Conservation (phyloP, 371 early-diverging fungal species). For the Dichotomocladium elegans region DNA sequence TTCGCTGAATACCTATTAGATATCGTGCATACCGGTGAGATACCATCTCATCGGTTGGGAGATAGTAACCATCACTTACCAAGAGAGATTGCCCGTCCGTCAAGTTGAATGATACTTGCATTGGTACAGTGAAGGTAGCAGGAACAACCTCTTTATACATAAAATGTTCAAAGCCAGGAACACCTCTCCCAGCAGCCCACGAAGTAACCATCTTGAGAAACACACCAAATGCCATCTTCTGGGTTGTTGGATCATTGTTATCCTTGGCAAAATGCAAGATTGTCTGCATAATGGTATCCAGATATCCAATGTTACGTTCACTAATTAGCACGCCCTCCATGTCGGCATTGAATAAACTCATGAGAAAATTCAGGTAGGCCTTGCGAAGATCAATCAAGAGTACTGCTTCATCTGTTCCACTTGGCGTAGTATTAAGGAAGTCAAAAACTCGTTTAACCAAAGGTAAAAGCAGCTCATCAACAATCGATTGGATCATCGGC, state of each 20-base stretch:
- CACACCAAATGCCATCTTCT: slow-evolving; percentile 83
- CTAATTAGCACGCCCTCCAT: slow-evolving; percentile 76
- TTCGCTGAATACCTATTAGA: slow-evolving; percentile 67
- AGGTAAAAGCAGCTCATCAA: slow-evolving; percentile 78
- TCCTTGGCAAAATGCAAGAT: slow-evolving; percentile 78
- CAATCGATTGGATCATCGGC: slow-evolving; percentile 50
- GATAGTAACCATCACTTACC: slow-evolving; percentile 28
- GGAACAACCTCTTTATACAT: slow-evolving; percentile 77
- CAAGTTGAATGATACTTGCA: slow-evolving; percentile 71
- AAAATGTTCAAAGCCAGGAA: slow-evolving; percentile 70
- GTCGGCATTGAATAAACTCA: slow-evolving; percentile 77
- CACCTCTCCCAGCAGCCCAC: slow-evolving; percentile 65
- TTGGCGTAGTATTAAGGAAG: slow-evolving; percentile 76
- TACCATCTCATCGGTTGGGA: neutral
- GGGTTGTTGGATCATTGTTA: slow-evolving; percentile 63
- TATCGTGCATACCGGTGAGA: neutral
- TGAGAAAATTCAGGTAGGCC: slow-evolving; percentile 79
- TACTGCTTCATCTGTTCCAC: slow-evolving; percentile 88
- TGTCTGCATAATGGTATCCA: slow-evolving; percentile 74
- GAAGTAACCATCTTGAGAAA: slow-evolving; percentile 74
- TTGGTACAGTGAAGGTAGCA: slow-evolving; percentile 79
- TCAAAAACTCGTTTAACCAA: slow-evolving; percentile 80
- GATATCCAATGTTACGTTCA: slow-evolving; percentile 69
- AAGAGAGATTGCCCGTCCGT: slow-evolving; percentile 78
- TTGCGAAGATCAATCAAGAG: slow-evolving; percentile 74